phyloP scores from a whole-genome alignment of 768 basidiomycete genomes.

The Rhodosporidiobolus odoratus region DNA sequence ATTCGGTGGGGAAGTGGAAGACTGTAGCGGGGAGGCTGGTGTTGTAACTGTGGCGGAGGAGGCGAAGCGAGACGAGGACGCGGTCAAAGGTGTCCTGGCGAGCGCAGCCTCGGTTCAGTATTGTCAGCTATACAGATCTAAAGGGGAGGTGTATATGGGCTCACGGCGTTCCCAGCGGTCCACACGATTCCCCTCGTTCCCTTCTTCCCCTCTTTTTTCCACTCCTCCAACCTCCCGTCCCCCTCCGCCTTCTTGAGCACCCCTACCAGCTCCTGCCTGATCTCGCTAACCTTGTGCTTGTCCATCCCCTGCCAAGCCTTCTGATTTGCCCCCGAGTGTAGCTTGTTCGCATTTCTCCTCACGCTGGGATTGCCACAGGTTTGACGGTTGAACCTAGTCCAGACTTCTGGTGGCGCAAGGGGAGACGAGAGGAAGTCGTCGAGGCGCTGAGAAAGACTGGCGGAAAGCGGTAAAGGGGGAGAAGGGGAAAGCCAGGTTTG shows the following conservation, averaged over 20 bases:
- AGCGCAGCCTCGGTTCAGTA: background rate
- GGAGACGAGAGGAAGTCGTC: constrained; percentile 47
- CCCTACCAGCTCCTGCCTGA: background rate
- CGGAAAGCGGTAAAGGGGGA: constrained; percentile 43
- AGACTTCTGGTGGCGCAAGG: constrained; percentile 45
- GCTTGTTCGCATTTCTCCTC: background rate
- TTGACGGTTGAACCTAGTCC: constrained; percentile 46
- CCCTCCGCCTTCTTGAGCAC: background rate
- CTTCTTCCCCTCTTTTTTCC: constrained; percentile 5
- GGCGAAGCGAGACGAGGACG: constrained; percentile 42
- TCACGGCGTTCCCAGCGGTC: constrained; percentile 52
- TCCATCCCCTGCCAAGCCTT: constrained; percentile 1
- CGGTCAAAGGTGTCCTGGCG: constrained; percentile 44
- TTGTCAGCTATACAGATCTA: background rate
- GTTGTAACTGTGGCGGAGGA: constrained; percentile 40
- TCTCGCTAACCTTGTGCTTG: background rate
- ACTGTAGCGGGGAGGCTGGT: constrained; percentile 44
- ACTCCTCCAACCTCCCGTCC: constrained; percentile 28
- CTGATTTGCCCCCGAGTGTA: background rate
- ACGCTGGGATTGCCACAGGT: constrained; percentile 34
- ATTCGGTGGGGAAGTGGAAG: constrained; percentile 50
- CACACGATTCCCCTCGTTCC: constrained; percentile 48
- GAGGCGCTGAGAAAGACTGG: constrained; percentile 46
- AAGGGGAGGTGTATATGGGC: constrained; percentile 31
- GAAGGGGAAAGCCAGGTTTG: constrained; percentile 34